phyloP scores from a whole-genome alignment of 148 eudicot genomes.

The Arctostaphylos glauca region DNA sequence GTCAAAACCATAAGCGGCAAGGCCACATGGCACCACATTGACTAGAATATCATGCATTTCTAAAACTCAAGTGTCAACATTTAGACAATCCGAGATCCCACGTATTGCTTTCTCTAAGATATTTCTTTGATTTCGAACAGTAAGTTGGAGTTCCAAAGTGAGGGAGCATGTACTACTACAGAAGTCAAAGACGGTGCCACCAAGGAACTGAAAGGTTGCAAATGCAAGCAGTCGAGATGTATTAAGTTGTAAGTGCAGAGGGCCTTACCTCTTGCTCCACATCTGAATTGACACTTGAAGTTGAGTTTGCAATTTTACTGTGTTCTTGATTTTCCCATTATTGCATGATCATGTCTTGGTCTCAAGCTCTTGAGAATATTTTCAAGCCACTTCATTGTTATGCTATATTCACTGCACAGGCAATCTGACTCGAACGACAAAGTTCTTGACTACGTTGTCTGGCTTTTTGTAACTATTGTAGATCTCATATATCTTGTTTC shows the following conservation, averaged over 20 bases:
- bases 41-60: background rate
- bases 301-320: background rate
- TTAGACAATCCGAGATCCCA: background rate
- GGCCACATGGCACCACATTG: background rate
- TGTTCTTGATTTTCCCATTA: background rate
- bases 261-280: background rate
- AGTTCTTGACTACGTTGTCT: background rate
- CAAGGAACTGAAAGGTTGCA: constrained; percentile 14
- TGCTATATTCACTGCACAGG: background rate
- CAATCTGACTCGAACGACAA: background rate
- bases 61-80: background rate
- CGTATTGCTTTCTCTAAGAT: background rate
- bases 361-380: background rate
- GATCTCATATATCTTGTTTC: background rate
- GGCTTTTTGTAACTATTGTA: background rate
- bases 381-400: background rate
- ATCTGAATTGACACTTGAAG: background rate
- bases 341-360: background rate
- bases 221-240: constrained; percentile 16
- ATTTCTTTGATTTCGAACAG: constrained; percentile 6
- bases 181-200: background rate
- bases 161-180: background rate
- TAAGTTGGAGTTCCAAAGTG: background rate
- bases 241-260: constrained; percentile 8
- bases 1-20: background rate